A percentile compares a stretch with the other conserved stretches of the same genome.
Evolutionary conservation across 768 basidiomycete genomes (phyloP).

Genomic region (Panus rudis): DNA sequence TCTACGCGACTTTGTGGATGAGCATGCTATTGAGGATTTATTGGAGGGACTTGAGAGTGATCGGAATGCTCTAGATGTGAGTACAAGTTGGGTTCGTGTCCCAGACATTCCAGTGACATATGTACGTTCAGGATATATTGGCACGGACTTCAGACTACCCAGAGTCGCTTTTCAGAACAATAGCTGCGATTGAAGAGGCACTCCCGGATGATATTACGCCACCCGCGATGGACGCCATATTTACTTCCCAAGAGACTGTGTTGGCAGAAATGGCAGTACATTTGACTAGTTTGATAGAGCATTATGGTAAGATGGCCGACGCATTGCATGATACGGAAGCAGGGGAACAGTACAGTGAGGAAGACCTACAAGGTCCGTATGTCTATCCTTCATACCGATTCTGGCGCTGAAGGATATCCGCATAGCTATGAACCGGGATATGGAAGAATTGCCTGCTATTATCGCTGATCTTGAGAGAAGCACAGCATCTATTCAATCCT

Average conservation of each 20-base stretch:
- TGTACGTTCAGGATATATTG: constrained; percentile 46
- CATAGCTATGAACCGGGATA: constrained; percentile 78
- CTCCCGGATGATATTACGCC: constrained; percentile 35
- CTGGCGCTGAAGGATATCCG: not conserved
- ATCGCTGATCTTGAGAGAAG: constrained; percentile 65
- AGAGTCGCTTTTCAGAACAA: constrained; percentile 49
- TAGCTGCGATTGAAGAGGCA: constrained; percentile 46
- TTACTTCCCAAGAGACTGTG: constrained; percentile 50
- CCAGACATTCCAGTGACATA: constrained; percentile 25
- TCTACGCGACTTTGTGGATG: constrained; percentile 79
- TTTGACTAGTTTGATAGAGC: constrained; percentile 62
- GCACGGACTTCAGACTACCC: constrained; percentile 62
- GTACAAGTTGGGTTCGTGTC: constrained; percentile 23
- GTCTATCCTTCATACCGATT: not conserved
- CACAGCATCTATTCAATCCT: constrained; percentile 41
- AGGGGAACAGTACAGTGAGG: constrained; percentile 61
- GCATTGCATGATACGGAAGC: constrained; percentile 62
- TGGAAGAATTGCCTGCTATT: constrained; percentile 68
- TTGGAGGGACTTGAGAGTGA: constrained; percentile 70
- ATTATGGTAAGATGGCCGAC: constrained; percentile 72
- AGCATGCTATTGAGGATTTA: constrained; percentile 71
- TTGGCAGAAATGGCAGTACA: constrained; percentile 65
- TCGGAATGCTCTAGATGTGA: constrained; percentile 58
- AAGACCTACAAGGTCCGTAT: constrained; percentile 56
- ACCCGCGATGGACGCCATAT: constrained; percentile 39